Conservation (phyloP, 495 filamentous ascomycete genomes). For the Cryomyces minteri region DNA sequence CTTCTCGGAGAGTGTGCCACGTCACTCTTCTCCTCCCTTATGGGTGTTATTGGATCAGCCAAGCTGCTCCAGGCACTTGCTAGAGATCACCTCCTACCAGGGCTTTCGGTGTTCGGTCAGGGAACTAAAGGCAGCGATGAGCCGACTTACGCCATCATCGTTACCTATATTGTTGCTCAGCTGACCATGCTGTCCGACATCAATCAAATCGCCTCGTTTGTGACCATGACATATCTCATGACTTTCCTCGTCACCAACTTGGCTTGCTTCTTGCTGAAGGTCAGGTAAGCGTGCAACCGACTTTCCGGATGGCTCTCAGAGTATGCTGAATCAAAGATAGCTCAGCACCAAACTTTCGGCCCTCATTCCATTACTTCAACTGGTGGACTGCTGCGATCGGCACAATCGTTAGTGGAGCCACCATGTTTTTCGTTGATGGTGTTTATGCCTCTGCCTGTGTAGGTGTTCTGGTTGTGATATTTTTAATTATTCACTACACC, state of each 20-base stretch:
- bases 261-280: conserved; percentile 74
- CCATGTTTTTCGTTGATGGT: conserved; percentile 84
- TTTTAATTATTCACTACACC: conserved; percentile 69
- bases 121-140: conserved; percentile 61
- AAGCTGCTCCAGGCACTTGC: conserved; percentile 76
- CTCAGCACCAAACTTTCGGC: conserved; percentile 84
- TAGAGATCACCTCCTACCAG: conserved; percentile 61
- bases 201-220: conserved; percentile 74
- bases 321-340: conserved; percentile 15
- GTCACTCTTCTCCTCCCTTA: conserved; percentile 67
- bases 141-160: conserved; percentile 55
- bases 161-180: conserved; percentile 62
- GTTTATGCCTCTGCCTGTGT: conserved; percentile 63
- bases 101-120: conserved; percentile 54
- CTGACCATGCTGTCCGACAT: conserved; percentile 68
- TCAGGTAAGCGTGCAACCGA: conserved; percentile 12
- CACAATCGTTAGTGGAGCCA: conserved; percentile 50
- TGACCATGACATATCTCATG: conserved; percentile 78
- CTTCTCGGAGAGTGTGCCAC: conserved; percentile 70
- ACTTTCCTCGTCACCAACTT: conserved; percentile 65
- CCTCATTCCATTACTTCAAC: conserved; percentile 76
- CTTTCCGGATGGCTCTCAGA: too few species aligned
- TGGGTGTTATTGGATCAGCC: conserved; percentile 78
- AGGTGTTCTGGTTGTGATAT: conserved; percentile 52
- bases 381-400: conserved; percentile 67